Evolutionary conservation across 225 moss, liverwort and hornwort species (phyloP).

Genomic region (Bryum argenteum): DNA sequence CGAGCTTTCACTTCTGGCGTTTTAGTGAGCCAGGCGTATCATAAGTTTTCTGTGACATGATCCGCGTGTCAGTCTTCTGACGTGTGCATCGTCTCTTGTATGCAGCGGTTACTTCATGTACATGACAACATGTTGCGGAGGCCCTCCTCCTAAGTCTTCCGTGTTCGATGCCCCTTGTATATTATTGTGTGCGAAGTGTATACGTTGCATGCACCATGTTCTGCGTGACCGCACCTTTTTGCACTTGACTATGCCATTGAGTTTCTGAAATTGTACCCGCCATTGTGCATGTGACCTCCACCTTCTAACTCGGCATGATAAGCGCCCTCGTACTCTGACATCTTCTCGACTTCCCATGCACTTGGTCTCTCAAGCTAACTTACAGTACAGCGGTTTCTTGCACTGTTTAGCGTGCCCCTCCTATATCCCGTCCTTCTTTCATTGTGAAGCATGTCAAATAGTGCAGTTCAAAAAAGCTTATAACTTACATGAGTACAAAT

Average conservation of each 20-base stretch:
- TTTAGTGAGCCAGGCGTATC: constrained; percentile 31
- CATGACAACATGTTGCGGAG: constrained; percentile 26
- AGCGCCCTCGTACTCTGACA: constrained; percentile 21
- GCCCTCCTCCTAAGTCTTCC: constrained; percentile 25
- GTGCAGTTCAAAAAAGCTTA: background rate
- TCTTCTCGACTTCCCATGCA: constrained; percentile 19
- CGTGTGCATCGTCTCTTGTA: constrained; percentile 28
- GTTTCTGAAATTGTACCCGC: constrained; percentile 24
- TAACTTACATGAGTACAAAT: background rate
- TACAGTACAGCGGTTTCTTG: background rate
- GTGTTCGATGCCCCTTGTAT: constrained; percentile 19
- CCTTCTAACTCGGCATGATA: constrained; percentile 26
- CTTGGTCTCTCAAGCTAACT: background rate
- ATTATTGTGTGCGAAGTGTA: constrained; percentile 23
- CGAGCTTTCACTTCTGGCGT: constrained; percentile 34
- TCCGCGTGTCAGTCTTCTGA: constrained; percentile 26
- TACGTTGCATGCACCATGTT: constrained; percentile 19
- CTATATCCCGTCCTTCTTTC: background rate
- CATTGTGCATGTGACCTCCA: constrained; percentile 35
- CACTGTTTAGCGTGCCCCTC: background rate
- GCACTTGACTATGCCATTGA: constrained; percentile 19
- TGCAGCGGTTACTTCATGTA: constrained; percentile 29
- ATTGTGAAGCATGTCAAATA: background rate
- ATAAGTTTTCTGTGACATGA: constrained; percentile 31
- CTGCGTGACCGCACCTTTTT: constrained; percentile 1